phyloP scores from a whole-genome alignment of 441 rosid species.

The Eutrema salsugineum region DNA sequence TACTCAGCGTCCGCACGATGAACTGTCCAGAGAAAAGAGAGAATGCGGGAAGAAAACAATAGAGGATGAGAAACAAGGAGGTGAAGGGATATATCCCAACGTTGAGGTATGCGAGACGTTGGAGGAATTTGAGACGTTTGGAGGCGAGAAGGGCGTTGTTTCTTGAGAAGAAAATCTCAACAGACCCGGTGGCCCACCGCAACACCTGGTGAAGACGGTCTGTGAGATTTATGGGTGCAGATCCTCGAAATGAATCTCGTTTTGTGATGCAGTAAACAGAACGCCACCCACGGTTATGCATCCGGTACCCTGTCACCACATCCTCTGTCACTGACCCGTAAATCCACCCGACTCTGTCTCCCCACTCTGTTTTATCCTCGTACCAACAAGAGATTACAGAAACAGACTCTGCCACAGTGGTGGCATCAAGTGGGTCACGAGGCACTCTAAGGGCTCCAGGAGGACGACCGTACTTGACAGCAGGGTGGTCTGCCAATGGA shows the following conservation, averaged over 20 bases:
- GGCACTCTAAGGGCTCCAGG: constrained; percentile 75
- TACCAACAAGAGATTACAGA: constrained; percentile 94
- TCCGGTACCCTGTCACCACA: constrained; percentile 85
- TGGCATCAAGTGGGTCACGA: constrained; percentile 76
- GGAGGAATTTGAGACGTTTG: constrained; percentile 60
- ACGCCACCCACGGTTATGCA: constrained; percentile 96
- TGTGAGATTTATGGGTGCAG: constrained; percentile 86
- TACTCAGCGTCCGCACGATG: constrained; percentile 59
- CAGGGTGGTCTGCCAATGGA: constrained; percentile 84
- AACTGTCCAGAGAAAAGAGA: constrained; percentile 86
- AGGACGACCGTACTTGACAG: constrained; percentile 74
- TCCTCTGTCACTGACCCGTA: constrained; percentile 92
- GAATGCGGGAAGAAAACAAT: constrained; percentile 90
- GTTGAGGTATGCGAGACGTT: constrained; percentile 74
- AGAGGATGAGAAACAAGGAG: constrained; percentile 75
- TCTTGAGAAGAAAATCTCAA: constrained; percentile 86
- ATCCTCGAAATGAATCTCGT: constrained; percentile 77
- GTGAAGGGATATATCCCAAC: constrained; percentile 90
- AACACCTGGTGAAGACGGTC: constrained; percentile 88
- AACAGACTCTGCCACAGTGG: constrained; percentile 82
- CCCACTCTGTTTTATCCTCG: constrained; percentile 95
- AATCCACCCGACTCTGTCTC: constrained; percentile 89
- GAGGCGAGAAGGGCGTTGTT: constrained; percentile 76
- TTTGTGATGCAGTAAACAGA: constrained; percentile 82
- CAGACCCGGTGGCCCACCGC: constrained; percentile 91